phyloP scores from a whole-genome alignment of 805 yeast species.

The Kurtzmaniella cleridarum region DNA sequence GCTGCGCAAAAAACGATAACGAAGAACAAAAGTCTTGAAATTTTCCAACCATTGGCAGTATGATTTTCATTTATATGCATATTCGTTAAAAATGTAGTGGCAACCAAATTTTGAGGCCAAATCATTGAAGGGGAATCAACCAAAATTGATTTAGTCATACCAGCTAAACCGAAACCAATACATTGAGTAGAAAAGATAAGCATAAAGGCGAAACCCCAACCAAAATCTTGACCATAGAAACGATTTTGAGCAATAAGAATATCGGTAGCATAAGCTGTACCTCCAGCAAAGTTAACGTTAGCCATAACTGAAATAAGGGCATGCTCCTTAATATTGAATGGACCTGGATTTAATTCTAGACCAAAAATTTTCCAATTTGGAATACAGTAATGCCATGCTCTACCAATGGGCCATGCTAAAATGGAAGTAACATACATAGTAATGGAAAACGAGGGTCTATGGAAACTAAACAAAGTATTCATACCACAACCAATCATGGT shows the following conservation, averaged over 20 bases:
- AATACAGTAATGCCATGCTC: conserved; percentile 33
- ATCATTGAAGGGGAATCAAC: conserved; percentile 62
- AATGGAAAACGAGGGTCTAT: conserved; percentile 49
- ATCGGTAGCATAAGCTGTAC: conserved; percentile 55
- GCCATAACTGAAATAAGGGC: conserved; percentile 39
- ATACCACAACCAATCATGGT: conserved; percentile 53
- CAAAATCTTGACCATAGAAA: conserved; percentile 42
- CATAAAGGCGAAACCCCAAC: conserved; percentile 51
- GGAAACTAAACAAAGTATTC: conserved; percentile 54
- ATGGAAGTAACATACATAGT: conserved; percentile 53
- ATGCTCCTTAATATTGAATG: conserved; percentile 60
- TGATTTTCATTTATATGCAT: conserved; percentile 48
- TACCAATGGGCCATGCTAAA: conserved; percentile 57
- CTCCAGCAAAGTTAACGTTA: conserved; percentile 15
- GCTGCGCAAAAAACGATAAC: conserved; percentile 30
- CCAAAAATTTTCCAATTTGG: conserved; percentile 18
- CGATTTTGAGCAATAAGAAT: conserved; percentile 46
- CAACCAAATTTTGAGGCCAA: conserved; percentile 67
- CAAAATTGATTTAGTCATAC: conserved; percentile 51
- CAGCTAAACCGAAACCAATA: conserved; percentile 66
- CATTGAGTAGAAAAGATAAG: conserved; percentile 53
- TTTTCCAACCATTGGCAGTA: conserved; percentile 56
- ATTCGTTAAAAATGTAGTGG: conserved; percentile 50
- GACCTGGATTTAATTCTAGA: conserved; percentile 51
- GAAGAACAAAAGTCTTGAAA: conserved; percentile 49